Percentiles rank a stretch among this genome's conserved stretches.
Conservation (phyloP, 305 asterid genomes). For the Coffea humblotiana region DNA sequence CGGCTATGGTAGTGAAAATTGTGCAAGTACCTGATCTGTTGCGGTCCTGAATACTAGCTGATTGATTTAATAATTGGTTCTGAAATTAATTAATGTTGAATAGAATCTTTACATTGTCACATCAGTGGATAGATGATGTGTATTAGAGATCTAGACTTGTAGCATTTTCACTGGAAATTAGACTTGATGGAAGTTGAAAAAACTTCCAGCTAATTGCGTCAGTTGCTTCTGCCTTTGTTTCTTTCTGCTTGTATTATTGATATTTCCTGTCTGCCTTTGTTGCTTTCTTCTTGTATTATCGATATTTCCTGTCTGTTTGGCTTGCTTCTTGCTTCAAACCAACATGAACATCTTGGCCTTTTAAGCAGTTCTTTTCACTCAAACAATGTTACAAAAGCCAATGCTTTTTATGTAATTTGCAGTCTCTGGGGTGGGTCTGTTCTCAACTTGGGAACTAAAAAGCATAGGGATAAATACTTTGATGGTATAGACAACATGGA, state of each 20-base stretch:
- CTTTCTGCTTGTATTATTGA: not conserved
- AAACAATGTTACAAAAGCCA: not conserved
- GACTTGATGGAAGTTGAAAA: too few relatives aligned
- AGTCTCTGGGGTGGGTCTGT: conserved; percentile 99
- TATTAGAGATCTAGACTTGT: not conserved
- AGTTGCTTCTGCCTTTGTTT: not conserved
- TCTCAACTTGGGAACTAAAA: conserved; percentile 93
- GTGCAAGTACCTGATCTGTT: not conserved
- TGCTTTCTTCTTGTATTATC: not conserved
- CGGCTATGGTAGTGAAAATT: too few relatives aligned
- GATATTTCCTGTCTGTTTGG: not conserved
- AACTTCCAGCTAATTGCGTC: not conserved
- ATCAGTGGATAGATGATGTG: too few relatives aligned
- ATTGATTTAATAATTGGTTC: not conserved
- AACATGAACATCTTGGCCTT: not conserved
- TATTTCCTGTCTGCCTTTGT: not conserved
- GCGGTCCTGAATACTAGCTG: not conserved
- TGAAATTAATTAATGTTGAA: not conserved
- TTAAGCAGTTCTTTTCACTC: not conserved
- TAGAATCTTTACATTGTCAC: not conserved
- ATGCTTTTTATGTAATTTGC: conserved; percentile 16
- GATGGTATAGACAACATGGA: conserved; percentile 80
- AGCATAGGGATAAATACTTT: conserved; percentile 81
- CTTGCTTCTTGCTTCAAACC: not conserved
- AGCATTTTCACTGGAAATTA: not conserved